Evolutionary conservation across 805 yeast species (phyloP).

Genomic region (Hanseniaspora taiwanica): DNA sequence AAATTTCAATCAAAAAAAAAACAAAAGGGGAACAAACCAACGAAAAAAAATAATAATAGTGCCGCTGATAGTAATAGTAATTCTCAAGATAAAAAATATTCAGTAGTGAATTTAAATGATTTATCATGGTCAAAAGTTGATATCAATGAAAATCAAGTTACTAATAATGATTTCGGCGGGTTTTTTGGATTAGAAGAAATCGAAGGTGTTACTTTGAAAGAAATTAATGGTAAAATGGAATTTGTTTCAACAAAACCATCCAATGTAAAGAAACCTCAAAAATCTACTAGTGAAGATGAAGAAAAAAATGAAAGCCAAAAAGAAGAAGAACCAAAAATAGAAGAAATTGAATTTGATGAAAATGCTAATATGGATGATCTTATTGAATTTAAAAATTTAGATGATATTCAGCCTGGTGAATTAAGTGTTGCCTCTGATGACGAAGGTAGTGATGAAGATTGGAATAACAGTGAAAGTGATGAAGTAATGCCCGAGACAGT

Average conservation of each 20-base stretch:
- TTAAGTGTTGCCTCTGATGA: constrained; percentile 15
- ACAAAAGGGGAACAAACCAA: too few relatives aligned
- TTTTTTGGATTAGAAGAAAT: constrained; percentile 88
- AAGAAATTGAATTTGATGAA: constrained; percentile 6
- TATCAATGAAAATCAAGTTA: constrained; percentile 44
- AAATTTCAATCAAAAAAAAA: neutral
- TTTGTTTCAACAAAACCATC: constrained; percentile 33
- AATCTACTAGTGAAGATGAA: constrained; percentile 12
- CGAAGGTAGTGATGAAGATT: constrained; percentile 15
- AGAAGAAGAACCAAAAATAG: constrained; percentile 7
- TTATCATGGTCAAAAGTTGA: constrained; percentile 73
- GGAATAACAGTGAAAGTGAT: constrained; percentile 12
- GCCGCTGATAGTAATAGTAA: constrained; percentile 1
- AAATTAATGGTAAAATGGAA: constrained; percentile 53
- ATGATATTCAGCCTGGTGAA: constrained; percentile 21
- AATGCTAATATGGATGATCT: constrained; percentile 11
- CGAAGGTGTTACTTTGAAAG: constrained; percentile 61
- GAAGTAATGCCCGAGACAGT: neutral
- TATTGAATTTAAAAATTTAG: constrained; percentile 20
- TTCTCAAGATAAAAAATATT: neutral
- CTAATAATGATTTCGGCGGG: constrained; percentile 78
- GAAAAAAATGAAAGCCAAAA: constrained; percentile 9
- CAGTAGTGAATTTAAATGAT: constrained; percentile 12
- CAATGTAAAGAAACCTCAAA: too few relatives aligned
- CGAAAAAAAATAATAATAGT: constrained; percentile 1